Evolutionary conservation across 805 yeast genomes (phyloP).

Genomic region (Candida dajiaensis): DNA sequence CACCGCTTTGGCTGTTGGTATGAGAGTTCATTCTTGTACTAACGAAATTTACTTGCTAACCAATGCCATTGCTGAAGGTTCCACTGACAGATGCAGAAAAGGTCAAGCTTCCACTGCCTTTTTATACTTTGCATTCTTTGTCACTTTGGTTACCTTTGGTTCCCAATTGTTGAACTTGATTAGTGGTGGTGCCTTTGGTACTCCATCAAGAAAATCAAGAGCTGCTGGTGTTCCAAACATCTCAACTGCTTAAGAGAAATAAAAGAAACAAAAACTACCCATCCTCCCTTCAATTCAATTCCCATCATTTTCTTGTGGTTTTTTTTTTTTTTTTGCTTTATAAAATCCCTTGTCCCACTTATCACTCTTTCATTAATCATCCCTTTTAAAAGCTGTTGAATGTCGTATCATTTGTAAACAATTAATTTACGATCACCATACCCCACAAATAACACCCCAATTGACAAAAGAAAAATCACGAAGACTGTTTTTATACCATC

Average conservation of each 20-base stretch:
- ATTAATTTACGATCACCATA: neutral
- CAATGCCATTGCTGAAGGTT: conserved; percentile 73
- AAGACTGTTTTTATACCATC: neutral
- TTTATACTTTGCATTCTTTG: conserved; percentile 77
- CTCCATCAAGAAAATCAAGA: conserved; percentile 44
- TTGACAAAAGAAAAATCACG: neutral
- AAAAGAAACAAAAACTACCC: no score
- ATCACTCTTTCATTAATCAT: no score
- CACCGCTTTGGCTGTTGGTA: conserved; percentile 87
- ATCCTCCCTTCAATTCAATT: no score
- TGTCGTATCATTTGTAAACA: neutral
- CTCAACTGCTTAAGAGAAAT: conserved; percentile 37
- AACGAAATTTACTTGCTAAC: conserved; percentile 56
- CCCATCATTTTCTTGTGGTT: neutral
- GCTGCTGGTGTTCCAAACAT: conserved; percentile 80
- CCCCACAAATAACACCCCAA: neutral
- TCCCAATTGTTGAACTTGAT: conserved; percentile 48
- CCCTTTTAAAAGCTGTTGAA: neutral
- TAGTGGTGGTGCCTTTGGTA: conserved; percentile 54
- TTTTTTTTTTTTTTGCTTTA: no score
- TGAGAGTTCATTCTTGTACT: conserved; percentile 80
- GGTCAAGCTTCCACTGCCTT: conserved; percentile 83
- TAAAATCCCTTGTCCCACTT: no score
- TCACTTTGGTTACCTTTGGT: conserved; percentile 60
- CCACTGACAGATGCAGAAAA: conserved; percentile 84